Conservation (phyloP, 345 rosid genomes). For the Erucastrum elatum region DNA sequence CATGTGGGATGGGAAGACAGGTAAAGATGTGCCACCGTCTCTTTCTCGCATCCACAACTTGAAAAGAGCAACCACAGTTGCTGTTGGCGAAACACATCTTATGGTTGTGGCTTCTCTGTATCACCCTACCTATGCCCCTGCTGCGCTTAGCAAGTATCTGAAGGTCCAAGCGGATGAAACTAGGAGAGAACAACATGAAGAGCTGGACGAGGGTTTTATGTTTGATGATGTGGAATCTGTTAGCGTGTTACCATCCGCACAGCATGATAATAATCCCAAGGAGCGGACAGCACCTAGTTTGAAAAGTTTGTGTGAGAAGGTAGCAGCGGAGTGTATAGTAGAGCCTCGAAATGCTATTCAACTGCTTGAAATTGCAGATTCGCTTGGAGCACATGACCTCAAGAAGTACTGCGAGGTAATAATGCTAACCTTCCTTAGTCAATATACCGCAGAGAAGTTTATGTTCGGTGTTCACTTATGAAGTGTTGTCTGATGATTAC, state of each 20-base stretch:
- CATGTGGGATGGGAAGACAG: conserved; percentile 87
- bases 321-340: conserved; percentile 86
- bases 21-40: conserved; percentile 55
- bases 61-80: conserved; percentile 82
- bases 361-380: conserved; percentile 91
- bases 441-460: background rate
- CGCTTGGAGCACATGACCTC: conserved; percentile 82
- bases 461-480: background rate
- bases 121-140: conserved; percentile 67
- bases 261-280: conserved; percentile 42
- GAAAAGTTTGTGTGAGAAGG: conserved; percentile 81
- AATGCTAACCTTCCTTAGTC: conserved; percentile 16
- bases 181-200: conserved; percentile 46
- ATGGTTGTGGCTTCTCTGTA: conserved; percentile 78
- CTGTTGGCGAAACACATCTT: conserved; percentile 96
- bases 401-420: conserved; percentile 95
- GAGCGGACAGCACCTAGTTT: conserved; percentile 61
- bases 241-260: conserved; percentile 29
- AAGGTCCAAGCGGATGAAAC: conserved; percentile 36
- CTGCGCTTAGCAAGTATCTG: conserved; percentile 34
- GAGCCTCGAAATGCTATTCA: conserved; percentile 90
- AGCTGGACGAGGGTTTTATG: conserved; percentile 63
- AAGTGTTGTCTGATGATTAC: background rate
- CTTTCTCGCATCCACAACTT: conserved; percentile 75
- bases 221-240: conserved; percentile 51